Percentiles rank a stretch among this genome's conserved stretches.
These are phyloP conservation scores for Lachancea lanzarotensis DNA, from an alignment of 805 yeast genomes.

Conservation along the genomic window DNA sequence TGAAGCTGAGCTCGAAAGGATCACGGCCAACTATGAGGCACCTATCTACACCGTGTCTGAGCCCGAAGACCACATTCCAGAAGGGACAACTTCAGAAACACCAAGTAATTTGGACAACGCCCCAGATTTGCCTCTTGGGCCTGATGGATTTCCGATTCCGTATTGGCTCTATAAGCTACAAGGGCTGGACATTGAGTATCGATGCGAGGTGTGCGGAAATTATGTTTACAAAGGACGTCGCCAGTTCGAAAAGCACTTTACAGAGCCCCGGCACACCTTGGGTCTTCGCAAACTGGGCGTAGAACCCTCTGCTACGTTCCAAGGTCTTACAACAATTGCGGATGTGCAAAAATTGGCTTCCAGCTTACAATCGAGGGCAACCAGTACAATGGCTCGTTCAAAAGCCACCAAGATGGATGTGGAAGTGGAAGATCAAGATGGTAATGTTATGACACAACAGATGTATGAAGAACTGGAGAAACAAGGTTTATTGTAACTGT, in stretches of 20 bases:
- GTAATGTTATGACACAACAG: slow-evolving; percentile 81
- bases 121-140: slow-evolving; percentile 66
- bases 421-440: slow-evolving; percentile 89
- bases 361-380: slow-evolving; percentile 29
- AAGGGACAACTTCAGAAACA: background rate
- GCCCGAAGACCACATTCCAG: slow-evolving; percentile 27
- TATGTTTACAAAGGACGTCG: slow-evolving; percentile 63
- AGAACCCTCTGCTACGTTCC: slow-evolving; percentile 44
- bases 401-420: slow-evolving; percentile 36
- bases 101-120: slow-evolving; percentile 1
- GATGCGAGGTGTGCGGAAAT: slow-evolving; percentile 87
- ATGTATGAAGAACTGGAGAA: slow-evolving; percentile 79
- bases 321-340: slow-evolving; percentile 56
- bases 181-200: slow-evolving; percentile 66
- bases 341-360: slow-evolving; percentile 64
- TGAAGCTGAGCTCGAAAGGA: slow-evolving; percentile 44
- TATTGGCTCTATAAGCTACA: slow-evolving; percentile 87
- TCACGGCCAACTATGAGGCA: slow-evolving; percentile 31
- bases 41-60: slow-evolving; percentile 37
- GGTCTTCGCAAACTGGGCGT: slow-evolving; percentile 76
- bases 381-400: background rate
- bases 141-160: slow-evolving; percentile 90
- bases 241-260: slow-evolving; percentile 68
- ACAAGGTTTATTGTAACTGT: slow-evolving; percentile 76
- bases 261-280: slow-evolving; percentile 58